These are phyloP conservation scores for Tarenaya hassleriana DNA, from an alignment of 345 rosid species.

Conservation along the genomic window DNA sequence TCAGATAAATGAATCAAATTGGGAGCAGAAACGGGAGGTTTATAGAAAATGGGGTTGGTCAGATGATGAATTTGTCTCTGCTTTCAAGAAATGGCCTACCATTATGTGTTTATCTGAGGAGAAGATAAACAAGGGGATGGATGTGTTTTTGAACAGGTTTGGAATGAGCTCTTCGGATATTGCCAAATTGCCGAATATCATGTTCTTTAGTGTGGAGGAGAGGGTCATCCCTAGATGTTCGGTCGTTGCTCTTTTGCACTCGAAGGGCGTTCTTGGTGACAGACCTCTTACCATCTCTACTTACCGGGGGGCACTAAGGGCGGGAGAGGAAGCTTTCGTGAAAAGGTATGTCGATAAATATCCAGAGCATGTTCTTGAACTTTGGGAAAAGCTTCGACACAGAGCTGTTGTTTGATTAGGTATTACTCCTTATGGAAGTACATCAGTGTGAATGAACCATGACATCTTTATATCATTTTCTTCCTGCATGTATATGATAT, in stretches of 20 bases:
- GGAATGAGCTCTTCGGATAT: slow-evolving; percentile 20
- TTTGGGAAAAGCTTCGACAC: no score
- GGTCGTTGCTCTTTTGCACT: slow-evolving; percentile 17
- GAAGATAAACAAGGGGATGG: slow-evolving; percentile 26
- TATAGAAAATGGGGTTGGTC: slow-evolving; percentile 34
- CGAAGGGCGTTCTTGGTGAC: slow-evolving; percentile 13
- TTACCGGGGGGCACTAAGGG: no score
- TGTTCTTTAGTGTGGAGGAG: slow-evolving; percentile 29
- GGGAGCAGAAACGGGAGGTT: slow-evolving; percentile 18
- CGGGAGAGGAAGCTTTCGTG: no score
- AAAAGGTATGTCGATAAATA: no score
- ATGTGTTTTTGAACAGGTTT: slow-evolving; percentile 30
- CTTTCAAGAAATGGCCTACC: slow-evolving; percentile 23
- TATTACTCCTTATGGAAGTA: no score
- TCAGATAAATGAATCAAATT: slow-evolving; percentile 5
- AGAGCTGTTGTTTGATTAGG: no score
- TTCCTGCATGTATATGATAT: no score
- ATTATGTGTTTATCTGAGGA: slow-evolving; percentile 26
- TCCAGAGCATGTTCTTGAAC: no score
- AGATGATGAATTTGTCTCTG: slow-evolving; percentile 18
- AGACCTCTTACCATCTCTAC: no score
- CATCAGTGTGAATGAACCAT: no score
- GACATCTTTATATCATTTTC: no score
- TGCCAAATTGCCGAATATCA: slow-evolving; percentile 10
- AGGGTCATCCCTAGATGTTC: slow-evolving; percentile 32